Evolutionary conservation across 163 green algal species (phyloP), one percentile per base, ranked within the genome.

Genomic region (Scenedesmus sp.): DNA sequence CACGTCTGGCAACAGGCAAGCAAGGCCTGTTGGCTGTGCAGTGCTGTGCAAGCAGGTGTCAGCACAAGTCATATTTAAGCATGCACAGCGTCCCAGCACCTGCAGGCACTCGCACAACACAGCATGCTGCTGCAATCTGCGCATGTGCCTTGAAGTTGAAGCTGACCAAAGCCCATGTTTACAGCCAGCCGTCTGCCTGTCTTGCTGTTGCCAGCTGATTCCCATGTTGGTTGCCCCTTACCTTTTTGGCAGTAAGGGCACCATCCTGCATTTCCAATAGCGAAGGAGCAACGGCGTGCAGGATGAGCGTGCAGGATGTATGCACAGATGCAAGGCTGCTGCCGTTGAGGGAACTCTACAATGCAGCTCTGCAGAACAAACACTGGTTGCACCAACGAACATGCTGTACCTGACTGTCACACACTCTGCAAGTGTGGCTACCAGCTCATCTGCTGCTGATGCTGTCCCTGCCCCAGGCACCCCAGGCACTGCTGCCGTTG

Each of bases 221-320:
- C 24, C 9, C 10, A 12, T 35, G 5, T 76, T 1, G 18, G 30
- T 0, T 76, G 65, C 7, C 26, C 26, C 65, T 40, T 30, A 76
- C 65, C 65, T 76, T 96, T 97, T 59, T 98, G 92, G 87, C 94
- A 98, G 93, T 98, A 99, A 2, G 97, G 96, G 93, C 97, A 99
- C 97, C 97, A 98, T 18, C 94, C 94, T 6, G 96, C 96, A 82
- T 93, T 18, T 22, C 22, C 78, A 83, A 56, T n/a, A n/a, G n/a
- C 13, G 30, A 40, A 40, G 5, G 65, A 40, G 30, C 20, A 72
- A 5, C 33, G 10, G 24, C 59, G 35, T 22, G 40, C 73, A 83
- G 33, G 59, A 33, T 80, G 33, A 46, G 70, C 70, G 33, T 24
- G n/a, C n/a, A 18, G 65, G 6, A 7, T 42, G 7, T 61, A 26